These are phyloP conservation scores for Ustilago curta DNA, from an alignment of 1,284 basidiomycete species.

Conservation along the genomic window DNA sequence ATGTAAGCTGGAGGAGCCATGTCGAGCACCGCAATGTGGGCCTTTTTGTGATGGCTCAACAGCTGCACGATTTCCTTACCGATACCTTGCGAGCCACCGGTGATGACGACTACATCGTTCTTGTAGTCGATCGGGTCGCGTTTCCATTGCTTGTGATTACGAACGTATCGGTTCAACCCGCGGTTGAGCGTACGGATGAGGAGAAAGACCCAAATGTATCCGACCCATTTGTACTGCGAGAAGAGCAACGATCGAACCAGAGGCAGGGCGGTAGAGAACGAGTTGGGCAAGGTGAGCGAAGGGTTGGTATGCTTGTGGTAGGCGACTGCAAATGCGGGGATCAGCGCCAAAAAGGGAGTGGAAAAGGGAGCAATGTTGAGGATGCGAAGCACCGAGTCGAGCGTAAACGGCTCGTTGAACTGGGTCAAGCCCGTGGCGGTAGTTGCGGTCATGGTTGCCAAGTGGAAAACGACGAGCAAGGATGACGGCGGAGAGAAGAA, in stretches of 20 bases:
- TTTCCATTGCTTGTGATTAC: constrained; percentile 57
- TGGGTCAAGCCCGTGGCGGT: constrained; percentile 19
- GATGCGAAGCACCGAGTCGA: constrained; percentile 51
- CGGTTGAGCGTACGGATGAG: constrained; percentile 56
- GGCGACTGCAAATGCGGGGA: constrained; percentile 54
- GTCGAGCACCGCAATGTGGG: constrained; percentile 66
- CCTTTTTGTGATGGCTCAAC: constrained; percentile 54
- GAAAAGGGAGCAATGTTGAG: constrained; percentile 59
- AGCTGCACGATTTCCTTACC: constrained; percentile 65
- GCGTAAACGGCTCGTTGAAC: constrained; percentile 53
- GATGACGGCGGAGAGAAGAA: not conserved
- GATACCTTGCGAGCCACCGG: constrained; percentile 67
- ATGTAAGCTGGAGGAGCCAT: constrained; percentile 62
- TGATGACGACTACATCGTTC: constrained; percentile 66
- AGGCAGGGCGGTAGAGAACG: constrained; percentile 17
- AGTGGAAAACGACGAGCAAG: not conserved
- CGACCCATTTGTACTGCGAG: constrained; percentile 57
- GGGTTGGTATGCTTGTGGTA: constrained; percentile 47
- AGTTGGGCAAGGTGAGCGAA: constrained; percentile 1
- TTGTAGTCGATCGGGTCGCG: constrained; percentile 60
- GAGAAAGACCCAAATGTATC: constrained; percentile 51
- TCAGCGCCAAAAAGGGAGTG: constrained; percentile 54
- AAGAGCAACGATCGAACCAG: constrained; percentile 47
- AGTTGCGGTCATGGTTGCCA: constrained; percentile 17
- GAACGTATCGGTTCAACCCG: constrained; percentile 50